Evolutionary conservation across 768 basidiomycete species (phyloP).

Genomic region (Boletus speciosus): DNA sequence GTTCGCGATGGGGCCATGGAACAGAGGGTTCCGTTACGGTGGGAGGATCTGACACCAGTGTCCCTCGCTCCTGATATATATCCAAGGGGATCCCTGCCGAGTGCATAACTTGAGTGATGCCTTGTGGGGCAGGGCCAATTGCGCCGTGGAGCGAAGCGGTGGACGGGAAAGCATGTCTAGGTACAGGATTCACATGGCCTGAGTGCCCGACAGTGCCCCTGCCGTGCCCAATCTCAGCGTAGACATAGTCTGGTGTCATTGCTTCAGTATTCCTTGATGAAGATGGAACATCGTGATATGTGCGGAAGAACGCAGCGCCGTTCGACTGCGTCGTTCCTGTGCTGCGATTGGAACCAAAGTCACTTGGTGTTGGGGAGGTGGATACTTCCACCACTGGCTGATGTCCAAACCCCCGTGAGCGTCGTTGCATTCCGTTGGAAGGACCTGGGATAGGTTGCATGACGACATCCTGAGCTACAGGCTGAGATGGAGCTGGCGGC

Average conservation of each 20-base stretch:
- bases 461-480: conserved; percentile 23
- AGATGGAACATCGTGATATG: conserved; percentile 46
- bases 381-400: conserved; percentile 62
- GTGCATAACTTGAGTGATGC: conserved; percentile 35
- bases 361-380: conserved; percentile 57
- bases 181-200: conserved; percentile 15
- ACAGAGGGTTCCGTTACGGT: conserved; percentile 20
- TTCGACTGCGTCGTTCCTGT: conserved; percentile 50
- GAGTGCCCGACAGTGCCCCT: conserved; percentile 41
- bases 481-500: conserved; percentile 2
- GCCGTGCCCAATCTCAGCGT: conserved; percentile 75
- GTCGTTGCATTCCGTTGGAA: conserved; percentile 37
- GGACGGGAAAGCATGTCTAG: conserved; percentile 25
- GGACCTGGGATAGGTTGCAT: conserved; percentile 35
- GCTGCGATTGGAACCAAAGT: conserved; percentile 55
- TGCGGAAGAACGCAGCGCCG: conserved; percentile 59
- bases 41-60: conserved; percentile 8
- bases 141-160: conserved; percentile 19
- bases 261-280: conserved; percentile 49
- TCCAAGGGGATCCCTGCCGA: conserved; percentile 30
- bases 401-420: conserved; percentile 42
- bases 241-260: conserved; percentile 69
- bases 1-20: conserved; percentile 46
- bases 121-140: conserved; percentile 25
- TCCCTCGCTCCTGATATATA: conserved; percentile 14